Conservation (phyloP, 2,329 filamentous ascomycete species). For the Huntiella omanensis region DNA sequence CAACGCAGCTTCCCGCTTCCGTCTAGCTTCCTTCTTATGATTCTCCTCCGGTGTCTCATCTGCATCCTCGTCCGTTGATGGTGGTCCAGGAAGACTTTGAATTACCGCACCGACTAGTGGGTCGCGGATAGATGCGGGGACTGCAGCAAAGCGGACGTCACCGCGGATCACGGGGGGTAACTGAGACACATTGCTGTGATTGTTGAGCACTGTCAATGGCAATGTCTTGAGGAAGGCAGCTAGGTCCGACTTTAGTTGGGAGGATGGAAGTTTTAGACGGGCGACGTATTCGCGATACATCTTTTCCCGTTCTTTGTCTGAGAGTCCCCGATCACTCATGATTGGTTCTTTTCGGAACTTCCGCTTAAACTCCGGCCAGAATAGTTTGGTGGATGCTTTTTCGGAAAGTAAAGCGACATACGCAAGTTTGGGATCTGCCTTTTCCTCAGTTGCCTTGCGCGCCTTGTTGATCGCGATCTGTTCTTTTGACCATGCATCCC, state of each 20-base stretch:
- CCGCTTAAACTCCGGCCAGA: constrained; percentile 91
- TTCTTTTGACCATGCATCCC: constrained; percentile 65
- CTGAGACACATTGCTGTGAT: constrained; percentile 32
- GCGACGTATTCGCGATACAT: constrained; percentile 57
- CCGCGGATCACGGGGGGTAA: constrained; percentile 44
- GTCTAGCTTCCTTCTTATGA: constrained; percentile 31
- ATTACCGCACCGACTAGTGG: constrained; percentile 48
- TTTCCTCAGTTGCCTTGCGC: constrained; percentile 54
- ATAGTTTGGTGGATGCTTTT: constrained; percentile 74
- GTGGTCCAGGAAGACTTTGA: constrained; percentile 39
- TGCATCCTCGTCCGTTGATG: constrained; percentile 16
- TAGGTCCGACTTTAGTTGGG: constrained; percentile 51
- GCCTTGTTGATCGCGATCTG: constrained; percentile 56
- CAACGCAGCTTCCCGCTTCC: constrained; percentile 46
- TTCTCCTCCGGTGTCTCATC: constrained; percentile 29
- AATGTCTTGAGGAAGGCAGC: constrained; percentile 43
- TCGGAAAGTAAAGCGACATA: constrained; percentile 69
- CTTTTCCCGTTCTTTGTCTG: constrained; percentile 64
- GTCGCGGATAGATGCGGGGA: constrained; percentile 42
- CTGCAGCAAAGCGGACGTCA: constrained; percentile 51
- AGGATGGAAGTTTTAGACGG: constrained; percentile 44
- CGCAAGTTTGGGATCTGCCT: constrained; percentile 62
- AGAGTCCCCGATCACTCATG: constrained; percentile 56
- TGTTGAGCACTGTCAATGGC: constrained; percentile 39
- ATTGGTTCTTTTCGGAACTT: constrained; percentile 68